Conservation (phyloP, 106 monocot genomes). For the Acorus gramineus region DNA sequence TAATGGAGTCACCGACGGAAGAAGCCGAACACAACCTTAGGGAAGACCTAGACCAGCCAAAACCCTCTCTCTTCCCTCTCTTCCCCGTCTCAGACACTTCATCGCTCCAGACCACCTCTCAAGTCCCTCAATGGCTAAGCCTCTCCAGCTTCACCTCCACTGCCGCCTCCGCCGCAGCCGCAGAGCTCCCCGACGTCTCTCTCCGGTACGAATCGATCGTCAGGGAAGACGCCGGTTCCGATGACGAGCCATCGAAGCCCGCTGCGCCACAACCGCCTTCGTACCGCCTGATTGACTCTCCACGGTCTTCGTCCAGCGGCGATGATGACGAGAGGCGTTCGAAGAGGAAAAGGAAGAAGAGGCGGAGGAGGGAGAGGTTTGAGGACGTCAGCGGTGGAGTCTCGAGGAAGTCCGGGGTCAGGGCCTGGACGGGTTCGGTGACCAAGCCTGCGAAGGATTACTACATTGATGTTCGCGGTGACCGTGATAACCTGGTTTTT, state of each 20-base stretch:
- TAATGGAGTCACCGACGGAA: no score
- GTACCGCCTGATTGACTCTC: constrained; percentile 40
- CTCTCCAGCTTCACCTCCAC: constrained; percentile 66
- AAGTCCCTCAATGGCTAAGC: constrained; percentile 48
- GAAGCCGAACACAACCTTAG: no score
- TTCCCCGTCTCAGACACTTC: constrained; percentile 20
- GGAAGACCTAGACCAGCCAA: background rate
- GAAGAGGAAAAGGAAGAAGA: constrained; percentile 34
- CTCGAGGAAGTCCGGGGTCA: constrained; percentile 51
- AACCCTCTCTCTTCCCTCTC: constrained; percentile 36
- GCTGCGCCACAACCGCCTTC: constrained; percentile 2
- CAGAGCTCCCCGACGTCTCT: constrained; percentile 2
- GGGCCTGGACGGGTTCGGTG: constrained; percentile 36
- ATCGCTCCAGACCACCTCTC: background rate
- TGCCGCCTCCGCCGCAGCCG: background rate
- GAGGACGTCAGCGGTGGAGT: constrained; percentile 3
- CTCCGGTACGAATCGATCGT: background rate
- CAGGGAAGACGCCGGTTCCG: constrained; percentile 14
- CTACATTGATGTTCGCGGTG: constrained; percentile 65
- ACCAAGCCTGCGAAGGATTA: constrained; percentile 52
- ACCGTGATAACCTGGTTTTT: constrained; percentile 76
- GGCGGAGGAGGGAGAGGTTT: constrained; percentile 18
- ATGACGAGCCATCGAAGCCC: constrained; percentile 5
- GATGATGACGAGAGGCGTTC: constrained; percentile 4
- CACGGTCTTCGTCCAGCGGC: constrained; percentile 24